phyloP scores from a whole-genome alignment of 192 early-diverging fungal species.

The Chytriomyces sp. region DNA sequence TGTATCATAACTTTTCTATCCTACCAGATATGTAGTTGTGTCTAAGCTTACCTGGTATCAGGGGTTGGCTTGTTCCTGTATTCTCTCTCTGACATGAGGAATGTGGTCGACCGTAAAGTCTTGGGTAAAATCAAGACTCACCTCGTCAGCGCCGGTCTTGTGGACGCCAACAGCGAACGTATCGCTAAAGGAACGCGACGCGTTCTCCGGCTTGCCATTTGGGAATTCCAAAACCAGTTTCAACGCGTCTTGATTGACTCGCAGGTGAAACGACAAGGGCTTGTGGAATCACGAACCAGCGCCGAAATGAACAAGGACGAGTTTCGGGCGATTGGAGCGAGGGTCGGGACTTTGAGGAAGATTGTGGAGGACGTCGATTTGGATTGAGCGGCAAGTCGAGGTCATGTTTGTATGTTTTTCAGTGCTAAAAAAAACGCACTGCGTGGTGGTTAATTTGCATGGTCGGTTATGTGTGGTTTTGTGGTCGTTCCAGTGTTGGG shows the following conservation, averaged over 20 bases:
- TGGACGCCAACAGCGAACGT: constrained; percentile 44
- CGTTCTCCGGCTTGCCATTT: constrained; percentile 52
- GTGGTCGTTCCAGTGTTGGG: no score
- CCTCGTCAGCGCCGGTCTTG: constrained; percentile 45
- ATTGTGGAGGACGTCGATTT: constrained; percentile 34
- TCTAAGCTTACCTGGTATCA: constrained; percentile 24
- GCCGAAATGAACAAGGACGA: constrained; percentile 34
- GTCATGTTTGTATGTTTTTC: no score
- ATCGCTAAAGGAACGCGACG: constrained; percentile 45
- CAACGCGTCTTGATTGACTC: constrained; percentile 45
- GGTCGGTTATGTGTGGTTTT: no score
- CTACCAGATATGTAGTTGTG: neutral
- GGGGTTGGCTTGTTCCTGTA: constrained; percentile 61
- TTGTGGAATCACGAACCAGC: constrained; percentile 9
- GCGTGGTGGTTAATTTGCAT: no score
- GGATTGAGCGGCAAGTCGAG: neutral
- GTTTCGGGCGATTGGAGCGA: constrained; percentile 15
- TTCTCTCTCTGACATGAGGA: constrained; percentile 57
- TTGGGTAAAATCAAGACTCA: constrained; percentile 50
- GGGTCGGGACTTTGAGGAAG: constrained; percentile 19
- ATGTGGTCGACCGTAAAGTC: constrained; percentile 50
- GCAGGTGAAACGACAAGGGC: constrained; percentile 32
- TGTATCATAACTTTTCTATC: constrained; percentile 7
- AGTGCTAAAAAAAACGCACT: no score
- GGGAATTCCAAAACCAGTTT: constrained; percentile 63